Conservation (phyloP, 129 eudicot genomes). For the Gnaphalium uliginosum region DNA sequence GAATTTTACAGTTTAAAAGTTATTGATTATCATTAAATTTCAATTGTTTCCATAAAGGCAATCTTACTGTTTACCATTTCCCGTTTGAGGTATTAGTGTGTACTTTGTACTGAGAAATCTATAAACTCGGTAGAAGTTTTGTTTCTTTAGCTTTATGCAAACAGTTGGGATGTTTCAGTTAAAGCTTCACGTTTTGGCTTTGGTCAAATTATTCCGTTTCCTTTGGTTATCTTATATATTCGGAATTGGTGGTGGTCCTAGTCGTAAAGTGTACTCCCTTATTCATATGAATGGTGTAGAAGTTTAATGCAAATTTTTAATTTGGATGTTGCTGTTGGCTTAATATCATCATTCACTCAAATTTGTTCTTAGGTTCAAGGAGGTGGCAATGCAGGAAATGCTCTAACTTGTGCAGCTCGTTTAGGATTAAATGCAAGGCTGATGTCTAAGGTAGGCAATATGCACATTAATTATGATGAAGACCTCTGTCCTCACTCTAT, state of each 20-base stretch:
- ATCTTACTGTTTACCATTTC: slow-evolving; percentile 1
- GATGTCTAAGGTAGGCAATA: slow-evolving; percentile 68
- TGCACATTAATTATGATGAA: slow-evolving; percentile 11
- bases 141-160: slow-evolving; percentile 5
- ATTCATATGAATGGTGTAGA: slow-evolving; percentile 2
- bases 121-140: not conserved
- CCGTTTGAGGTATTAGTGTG: not conserved
- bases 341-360: slow-evolving; percentile 18
- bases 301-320: not conserved
- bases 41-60: not conserved
- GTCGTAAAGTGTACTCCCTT: slow-evolving; percentile 6
- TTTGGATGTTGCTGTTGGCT: slow-evolving; percentile 15
- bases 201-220: not conserved
- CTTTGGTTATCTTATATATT: not conserved
- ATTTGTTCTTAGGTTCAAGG: slow-evolving; percentile 72
- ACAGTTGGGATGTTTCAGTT: not conserved
- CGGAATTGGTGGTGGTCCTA: slow-evolving; percentile 1
- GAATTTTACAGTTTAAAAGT: not conserved
- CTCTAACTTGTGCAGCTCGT: slow-evolving; percentile 93
- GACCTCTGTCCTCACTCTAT: not conserved
- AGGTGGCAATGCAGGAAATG: slow-evolving; percentile 96
- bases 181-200: not conserved
- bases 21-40: not conserved
- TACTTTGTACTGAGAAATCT: not conserved
- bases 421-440: slow-evolving; percentile 77